Percentiles rank a stretch among this genome's conserved stretches.
These are phyloP conservation scores for Trichophyton mentagrophytes DNA, from an alignment of 2,329 filamentous ascomycete species.

Conservation along the genomic window DNA sequence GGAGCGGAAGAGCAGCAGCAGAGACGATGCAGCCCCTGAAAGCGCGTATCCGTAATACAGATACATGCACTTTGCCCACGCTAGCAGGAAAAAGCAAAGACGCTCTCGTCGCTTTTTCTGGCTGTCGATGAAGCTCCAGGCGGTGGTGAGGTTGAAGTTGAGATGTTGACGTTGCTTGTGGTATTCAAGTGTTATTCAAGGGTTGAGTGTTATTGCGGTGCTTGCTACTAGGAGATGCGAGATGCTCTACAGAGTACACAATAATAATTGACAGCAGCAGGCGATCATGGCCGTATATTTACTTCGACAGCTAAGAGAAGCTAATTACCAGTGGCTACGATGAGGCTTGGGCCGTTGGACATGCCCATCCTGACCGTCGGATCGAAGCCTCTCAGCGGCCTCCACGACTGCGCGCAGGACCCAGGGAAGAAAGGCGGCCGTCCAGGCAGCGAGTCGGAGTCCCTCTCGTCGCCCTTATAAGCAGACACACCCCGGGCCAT, in stretches of 20 bases:
- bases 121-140: no score
- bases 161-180: no score
- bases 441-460: neutral
- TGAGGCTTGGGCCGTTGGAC: conserved; percentile 2
- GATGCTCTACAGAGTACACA: neutral
- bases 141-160: neutral
- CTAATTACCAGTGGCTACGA: conserved; percentile 1
- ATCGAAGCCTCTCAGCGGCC: neutral
- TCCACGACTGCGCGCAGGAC: neutral
- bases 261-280: neutral
- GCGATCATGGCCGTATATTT: neutral
- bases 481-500: no score
- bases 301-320: neutral
- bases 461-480: no score
- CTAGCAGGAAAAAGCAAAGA: neutral
- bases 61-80: conserved; percentile 1
- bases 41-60: conserved; percentile 4
- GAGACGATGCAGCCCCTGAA: conserved; percentile 8
- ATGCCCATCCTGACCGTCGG: neutral
- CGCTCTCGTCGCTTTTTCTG: neutral
- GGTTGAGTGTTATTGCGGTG: neutral
- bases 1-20: conserved; percentile 17
- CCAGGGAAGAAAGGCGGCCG: neutral
- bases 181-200: neutral
- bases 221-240: neutral